Conservation (phyloP, 2,329 filamentous ascomycete species). For the Aspergillus aculeatinus region DNA sequence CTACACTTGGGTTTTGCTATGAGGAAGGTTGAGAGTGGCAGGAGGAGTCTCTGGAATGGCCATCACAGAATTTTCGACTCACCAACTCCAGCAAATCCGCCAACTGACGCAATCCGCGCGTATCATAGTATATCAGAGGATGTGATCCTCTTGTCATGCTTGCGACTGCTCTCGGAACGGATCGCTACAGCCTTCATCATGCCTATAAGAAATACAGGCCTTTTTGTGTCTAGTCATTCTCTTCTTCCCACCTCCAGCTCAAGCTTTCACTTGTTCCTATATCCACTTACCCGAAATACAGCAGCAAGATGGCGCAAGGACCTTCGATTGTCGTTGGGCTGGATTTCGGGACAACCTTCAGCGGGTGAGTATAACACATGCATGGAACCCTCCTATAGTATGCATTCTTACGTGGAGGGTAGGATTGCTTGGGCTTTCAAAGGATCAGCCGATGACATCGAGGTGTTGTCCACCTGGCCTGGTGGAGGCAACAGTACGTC, state of each 20-base stretch:
- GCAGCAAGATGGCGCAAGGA: constrained; percentile 7
- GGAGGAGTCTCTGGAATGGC: no score
- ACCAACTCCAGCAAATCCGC: no score
- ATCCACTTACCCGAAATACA: neutral
- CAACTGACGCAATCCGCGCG: no score
- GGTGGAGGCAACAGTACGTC: constrained; percentile 24
- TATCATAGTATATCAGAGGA: no score
- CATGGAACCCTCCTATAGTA: neutral
- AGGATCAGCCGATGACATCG: constrained; percentile 16
- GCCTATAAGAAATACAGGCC: no score
- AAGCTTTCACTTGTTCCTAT: neutral
- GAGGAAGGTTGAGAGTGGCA: no score
- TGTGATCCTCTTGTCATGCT: neutral
- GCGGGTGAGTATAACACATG: constrained; percentile 20
- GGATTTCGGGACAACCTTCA: constrained; percentile 35
- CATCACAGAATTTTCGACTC: no score
- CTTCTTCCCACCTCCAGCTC: no score
- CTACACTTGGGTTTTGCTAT: no score
- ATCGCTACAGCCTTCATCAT: no score
- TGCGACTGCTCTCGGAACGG: neutral
- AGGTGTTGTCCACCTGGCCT: constrained; percentile 28
- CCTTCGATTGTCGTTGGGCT: constrained; percentile 25
- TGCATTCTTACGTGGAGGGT: neutral
- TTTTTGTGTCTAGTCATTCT: no score
- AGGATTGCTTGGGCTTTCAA: constrained; percentile 24